Conservation (phyloP, 2,329 filamentous ascomycete genomes). For the Stagonosporopsis tanaceti region DNA sequence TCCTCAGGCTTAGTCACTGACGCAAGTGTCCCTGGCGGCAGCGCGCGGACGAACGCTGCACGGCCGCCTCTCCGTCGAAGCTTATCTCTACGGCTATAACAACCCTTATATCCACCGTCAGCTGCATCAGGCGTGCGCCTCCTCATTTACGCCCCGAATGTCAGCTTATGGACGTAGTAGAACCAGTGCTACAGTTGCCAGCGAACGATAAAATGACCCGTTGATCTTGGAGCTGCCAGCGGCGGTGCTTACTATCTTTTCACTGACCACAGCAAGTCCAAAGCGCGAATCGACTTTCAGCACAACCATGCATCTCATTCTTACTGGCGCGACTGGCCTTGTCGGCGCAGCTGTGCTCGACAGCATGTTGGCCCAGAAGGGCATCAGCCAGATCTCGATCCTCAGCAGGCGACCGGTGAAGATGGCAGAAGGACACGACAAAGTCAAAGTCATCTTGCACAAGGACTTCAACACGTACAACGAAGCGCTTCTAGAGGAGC, state of each 20-base stretch:
- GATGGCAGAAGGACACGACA: conserved; percentile 67
- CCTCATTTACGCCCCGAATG: neutral
- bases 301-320: conserved; percentile 53
- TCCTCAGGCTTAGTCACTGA: conserved; percentile 3
- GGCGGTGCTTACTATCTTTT: conserved; percentile 11
- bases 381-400: conserved; percentile 72
- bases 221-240: neutral
- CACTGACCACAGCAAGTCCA: conserved; percentile 1
- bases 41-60: conserved; percentile 16
- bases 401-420: conserved; percentile 70
- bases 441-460: conserved; percentile 72
- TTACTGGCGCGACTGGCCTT: conserved; percentile 55
- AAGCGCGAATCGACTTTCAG: neutral
- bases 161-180: neutral
- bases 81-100: conserved; percentile 10
- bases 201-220: neutral
- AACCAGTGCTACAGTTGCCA: neutral
- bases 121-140: neutral
- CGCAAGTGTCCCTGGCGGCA: neutral
- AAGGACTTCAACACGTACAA: conserved; percentile 71
- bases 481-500: conserved; percentile 62
- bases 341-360: conserved; percentile 52
- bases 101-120: conserved; percentile 2
- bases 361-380: conserved; percentile 48
- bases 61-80: conserved; percentile 5